Percentiles rank a stretch among this genome's conserved stretches.
phyloP scores from a whole-genome alignment of 495 filamentous ascomycete species.

The Lichina pygmaea region DNA sequence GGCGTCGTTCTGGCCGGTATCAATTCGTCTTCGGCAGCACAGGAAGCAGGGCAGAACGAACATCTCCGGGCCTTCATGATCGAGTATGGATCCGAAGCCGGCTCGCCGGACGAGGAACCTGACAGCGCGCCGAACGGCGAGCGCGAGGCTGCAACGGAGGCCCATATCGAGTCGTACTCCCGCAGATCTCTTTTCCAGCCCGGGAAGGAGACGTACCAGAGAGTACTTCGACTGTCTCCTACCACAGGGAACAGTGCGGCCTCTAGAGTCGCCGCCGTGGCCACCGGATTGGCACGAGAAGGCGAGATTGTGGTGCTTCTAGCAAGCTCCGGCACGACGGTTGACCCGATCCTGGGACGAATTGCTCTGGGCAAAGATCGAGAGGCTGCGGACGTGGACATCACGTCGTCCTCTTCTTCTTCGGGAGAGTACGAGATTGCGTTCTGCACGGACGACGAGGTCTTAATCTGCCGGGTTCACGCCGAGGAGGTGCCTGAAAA shows the following conservation, averaged over 20 bases:
- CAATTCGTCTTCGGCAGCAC: constrained; percentile 49
- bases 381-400: constrained; percentile 66
- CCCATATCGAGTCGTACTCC: constrained; percentile 7
- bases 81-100: constrained; percentile 15
- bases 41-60: constrained; percentile 53
- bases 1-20: constrained; percentile 43
- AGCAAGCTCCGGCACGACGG: constrained; percentile 25
- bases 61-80: constrained; percentile 66
- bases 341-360: constrained; percentile 29
- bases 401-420: constrained; percentile 19
- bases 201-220: constrained; percentile 46
- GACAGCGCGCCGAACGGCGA: neutral
- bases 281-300: constrained; percentile 43
- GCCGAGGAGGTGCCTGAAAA: neutral
- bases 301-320: constrained; percentile 60
- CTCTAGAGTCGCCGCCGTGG: constrained; percentile 39
- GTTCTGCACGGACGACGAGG: constrained; percentile 57
- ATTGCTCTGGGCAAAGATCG: constrained; percentile 30
- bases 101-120: constrained; percentile 7
- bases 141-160: constrained; percentile 5
- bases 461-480: constrained; percentile 19
- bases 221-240: constrained; percentile 44
- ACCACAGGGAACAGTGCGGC: constrained; percentile 12
- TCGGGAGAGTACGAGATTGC: constrained; percentile 34
- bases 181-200: constrained; percentile 36